These are phyloP conservation scores for Cercospora nicotianae DNA, from an alignment of 2,329 filamentous ascomycete species.

Conservation along the genomic window DNA sequence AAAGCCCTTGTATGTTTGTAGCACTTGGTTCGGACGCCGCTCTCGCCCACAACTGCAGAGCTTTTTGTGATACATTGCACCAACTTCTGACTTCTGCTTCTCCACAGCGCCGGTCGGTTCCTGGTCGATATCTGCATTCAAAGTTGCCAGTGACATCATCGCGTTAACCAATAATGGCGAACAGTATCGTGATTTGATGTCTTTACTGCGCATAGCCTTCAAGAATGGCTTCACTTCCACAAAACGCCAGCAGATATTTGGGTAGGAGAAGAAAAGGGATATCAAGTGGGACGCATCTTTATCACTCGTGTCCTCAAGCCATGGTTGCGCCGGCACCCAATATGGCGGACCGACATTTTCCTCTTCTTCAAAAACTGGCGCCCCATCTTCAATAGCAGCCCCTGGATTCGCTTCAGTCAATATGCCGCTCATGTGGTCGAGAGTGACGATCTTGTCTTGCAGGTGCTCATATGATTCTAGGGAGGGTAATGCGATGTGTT, in stretches of 20 bases:
- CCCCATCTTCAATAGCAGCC: neutral
- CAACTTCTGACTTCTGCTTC: neutral
- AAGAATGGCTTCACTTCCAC: slow-evolving; percentile 6
- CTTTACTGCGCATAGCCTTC: slow-evolving; percentile 5
- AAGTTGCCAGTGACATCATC: slow-evolving; percentile 7
- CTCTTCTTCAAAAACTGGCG: neutral
- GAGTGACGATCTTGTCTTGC: slow-evolving; percentile 7
- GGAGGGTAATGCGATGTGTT: neutral
- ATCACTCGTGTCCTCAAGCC: slow-evolving; percentile 4
- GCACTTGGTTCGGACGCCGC: slow-evolving; percentile 1
- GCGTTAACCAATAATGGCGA: slow-evolving; percentile 12
- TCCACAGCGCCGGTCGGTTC: neutral
- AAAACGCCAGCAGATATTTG: slow-evolving; percentile 10
- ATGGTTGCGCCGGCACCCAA: slow-evolving; percentile 9
- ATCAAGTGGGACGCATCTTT: slow-evolving; percentile 5
- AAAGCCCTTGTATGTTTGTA: slow-evolving; percentile 11
- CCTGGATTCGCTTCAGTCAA: neutral
- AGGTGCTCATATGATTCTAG: neutral
- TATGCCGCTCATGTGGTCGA: slow-evolving; percentile 2
- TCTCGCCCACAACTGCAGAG: neutral
- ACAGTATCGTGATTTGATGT: slow-evolving; percentile 2
- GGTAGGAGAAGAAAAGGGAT: slow-evolving; percentile 5
- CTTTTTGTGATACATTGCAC: slow-evolving; percentile 7
- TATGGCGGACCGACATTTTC: neutral
- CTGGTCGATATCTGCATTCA: slow-evolving; percentile 4